Evolutionary conservation across 2,329 filamentous ascomycete species (phyloP).

Genomic region (Paecilomyces formosus): DNA sequence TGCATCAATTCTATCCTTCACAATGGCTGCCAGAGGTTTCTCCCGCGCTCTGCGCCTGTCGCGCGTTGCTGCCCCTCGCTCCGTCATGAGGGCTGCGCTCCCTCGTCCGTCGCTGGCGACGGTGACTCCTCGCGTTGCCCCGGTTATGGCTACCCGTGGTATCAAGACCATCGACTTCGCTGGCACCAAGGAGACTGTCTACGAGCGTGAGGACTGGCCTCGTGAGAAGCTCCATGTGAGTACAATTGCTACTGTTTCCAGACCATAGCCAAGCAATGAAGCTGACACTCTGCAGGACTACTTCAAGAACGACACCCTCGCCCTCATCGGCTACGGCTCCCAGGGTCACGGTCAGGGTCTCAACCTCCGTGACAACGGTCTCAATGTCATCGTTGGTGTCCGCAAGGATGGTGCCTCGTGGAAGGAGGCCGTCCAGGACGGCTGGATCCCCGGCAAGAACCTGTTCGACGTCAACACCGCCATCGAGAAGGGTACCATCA

Average conservation of each 20-base stretch:
- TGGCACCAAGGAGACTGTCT: slow-evolving; percentile 88
- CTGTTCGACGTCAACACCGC: slow-evolving; percentile 97
- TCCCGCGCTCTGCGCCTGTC: slow-evolving; percentile 53
- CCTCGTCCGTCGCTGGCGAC: slow-evolving; percentile 44
- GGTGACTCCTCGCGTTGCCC: slow-evolving; percentile 37
- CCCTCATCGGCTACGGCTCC: slow-evolving; percentile 96
- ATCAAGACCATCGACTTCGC: slow-evolving; percentile 99
- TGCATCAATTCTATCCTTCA: slow-evolving; percentile 12
- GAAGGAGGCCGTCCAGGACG: slow-evolving; percentile 95
- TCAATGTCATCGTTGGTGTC: slow-evolving; percentile 98
- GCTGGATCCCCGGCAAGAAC: slow-evolving; percentile 98
- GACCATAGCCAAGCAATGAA: background rate
- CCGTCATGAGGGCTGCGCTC: slow-evolving; percentile 52
- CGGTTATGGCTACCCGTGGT: slow-evolving; percentile 56
- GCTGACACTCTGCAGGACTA: slow-evolving; percentile 58
- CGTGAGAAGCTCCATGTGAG: slow-evolving; percentile 92
- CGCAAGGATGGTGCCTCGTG: slow-evolving; percentile 97
- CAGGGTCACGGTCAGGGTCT: slow-evolving; percentile 99
- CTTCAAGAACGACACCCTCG: slow-evolving; percentile 99
- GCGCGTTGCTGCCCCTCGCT: slow-evolving; percentile 49
- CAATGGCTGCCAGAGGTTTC: slow-evolving; percentile 43
- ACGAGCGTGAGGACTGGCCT: slow-evolving; percentile 97
- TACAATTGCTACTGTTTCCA: slow-evolving; percentile 14
- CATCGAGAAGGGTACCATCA: slow-evolving; percentile 82
- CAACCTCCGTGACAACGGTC: slow-evolving; percentile 98